Evolutionary conservation across 495 filamentous ascomycete genomes (phyloP).

Genomic region (Copromyces sp.): DNA sequence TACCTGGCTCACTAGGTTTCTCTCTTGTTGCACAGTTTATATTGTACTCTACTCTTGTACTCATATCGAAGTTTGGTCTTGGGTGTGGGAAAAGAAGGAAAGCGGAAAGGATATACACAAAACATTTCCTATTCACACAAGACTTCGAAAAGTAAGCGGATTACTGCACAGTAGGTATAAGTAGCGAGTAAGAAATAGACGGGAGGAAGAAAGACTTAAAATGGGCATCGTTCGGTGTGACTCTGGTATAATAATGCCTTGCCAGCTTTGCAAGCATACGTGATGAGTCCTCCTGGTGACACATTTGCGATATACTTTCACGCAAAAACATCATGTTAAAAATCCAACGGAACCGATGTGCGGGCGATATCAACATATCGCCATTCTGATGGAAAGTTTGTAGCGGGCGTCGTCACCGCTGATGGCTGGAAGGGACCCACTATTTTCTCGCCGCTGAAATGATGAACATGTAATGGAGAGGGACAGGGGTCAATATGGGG

Average conservation of each 20-base stretch:
- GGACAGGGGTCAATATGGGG: neutral
- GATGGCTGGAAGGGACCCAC: neutral
- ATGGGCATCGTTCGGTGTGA: neutral
- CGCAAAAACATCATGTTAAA: too few relatives aligned
- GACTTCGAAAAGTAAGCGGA: neutral
- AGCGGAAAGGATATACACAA: neutral
- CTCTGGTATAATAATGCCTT: neutral
- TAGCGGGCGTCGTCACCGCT: neutral
- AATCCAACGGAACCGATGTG: neutral
- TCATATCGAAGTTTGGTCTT: neutral
- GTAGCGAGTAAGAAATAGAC: neutral
- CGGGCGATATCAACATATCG: neutral
- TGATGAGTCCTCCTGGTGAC: neutral
- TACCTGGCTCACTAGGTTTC: neutral
- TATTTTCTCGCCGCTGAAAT: neutral
- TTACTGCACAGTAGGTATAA: neutral
- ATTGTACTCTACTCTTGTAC: neutral
- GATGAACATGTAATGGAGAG: neutral
- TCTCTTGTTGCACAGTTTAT: neutral
- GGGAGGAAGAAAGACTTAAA: neutral
- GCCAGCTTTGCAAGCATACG: neutral
- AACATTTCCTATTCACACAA: neutral
- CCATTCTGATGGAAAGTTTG: neutral
- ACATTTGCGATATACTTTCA: too few relatives aligned
- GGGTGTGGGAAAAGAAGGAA: neutral